phyloP scores from a whole-genome alignment of 441 rosid genomes.

The Adansonia madagascariensis region DNA sequence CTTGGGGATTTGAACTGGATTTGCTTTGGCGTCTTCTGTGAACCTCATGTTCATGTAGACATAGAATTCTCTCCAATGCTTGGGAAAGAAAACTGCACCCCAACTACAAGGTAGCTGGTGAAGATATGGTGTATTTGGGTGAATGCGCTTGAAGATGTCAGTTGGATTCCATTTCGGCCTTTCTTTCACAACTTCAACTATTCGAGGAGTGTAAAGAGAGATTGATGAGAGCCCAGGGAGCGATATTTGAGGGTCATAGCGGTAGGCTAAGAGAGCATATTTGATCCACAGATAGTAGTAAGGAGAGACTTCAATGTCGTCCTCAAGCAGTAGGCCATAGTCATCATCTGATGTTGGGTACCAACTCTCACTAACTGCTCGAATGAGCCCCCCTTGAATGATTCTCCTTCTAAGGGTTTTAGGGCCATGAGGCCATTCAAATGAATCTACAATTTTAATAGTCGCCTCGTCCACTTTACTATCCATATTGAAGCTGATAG shows the following conservation, averaged over 20 bases:
- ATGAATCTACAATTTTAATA: slow-evolving; percentile 67
- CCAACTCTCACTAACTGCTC: slow-evolving; percentile 99
- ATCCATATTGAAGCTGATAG: slow-evolving; percentile 95
- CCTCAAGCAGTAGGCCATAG: slow-evolving; percentile 87
- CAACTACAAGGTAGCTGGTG: slow-evolving; percentile 97
- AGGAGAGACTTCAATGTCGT: slow-evolving; percentile 96
- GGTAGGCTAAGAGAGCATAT: slow-evolving; percentile 88
- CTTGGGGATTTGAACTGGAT: slow-evolving; percentile 91
- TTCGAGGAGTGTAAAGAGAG: slow-evolving; percentile 84
- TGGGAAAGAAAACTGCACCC: slow-evolving; percentile 99
- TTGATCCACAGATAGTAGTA: slow-evolving; percentile 93
- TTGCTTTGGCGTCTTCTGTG: slow-evolving; percentile 77
- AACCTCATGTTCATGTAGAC: slow-evolving; percentile 99
- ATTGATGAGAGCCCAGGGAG: slow-evolving; percentile 86
- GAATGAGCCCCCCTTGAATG: slow-evolving; percentile 93
- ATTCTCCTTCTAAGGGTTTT: slow-evolving; percentile 88
- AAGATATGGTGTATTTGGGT: slow-evolving; percentile 89
- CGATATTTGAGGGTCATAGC: slow-evolving; percentile 82
- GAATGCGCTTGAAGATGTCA: slow-evolving; percentile 77
- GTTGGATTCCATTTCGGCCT: slow-evolving; percentile 94
- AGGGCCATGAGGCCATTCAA: slow-evolving; percentile 87
- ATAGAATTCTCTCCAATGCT: slow-evolving; percentile 95
- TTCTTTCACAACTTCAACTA: slow-evolving; percentile 94
- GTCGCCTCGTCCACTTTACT: slow-evolving; percentile 90
- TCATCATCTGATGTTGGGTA: slow-evolving; percentile 93